Percentiles rank a stretch among this genome's conserved stretches.
These are phyloP conservation scores for peach (Prunus persica) DNA, from an alignment of 306 rosid species.

Conservation along the genomic window DNA sequence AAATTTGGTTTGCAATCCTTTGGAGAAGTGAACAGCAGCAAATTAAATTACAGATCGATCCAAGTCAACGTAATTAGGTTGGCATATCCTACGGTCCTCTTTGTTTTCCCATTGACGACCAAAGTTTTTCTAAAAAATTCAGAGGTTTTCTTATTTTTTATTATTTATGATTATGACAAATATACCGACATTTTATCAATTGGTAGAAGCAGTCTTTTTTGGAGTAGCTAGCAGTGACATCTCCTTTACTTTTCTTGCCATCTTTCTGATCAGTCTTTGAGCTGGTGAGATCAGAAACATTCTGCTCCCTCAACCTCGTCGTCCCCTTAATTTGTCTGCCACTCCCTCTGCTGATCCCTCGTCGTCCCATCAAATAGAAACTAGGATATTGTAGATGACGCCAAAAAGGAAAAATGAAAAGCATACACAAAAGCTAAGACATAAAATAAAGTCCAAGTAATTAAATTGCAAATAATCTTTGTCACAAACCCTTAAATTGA, in stretches of 20 bases:
- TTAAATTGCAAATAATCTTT: too few relatives aligned
- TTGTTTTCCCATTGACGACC: not conserved
- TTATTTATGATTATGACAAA: not conserved
- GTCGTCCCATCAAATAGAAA: too few relatives aligned
- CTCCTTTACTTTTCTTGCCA: not conserved
- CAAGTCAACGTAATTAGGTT: not conserved
- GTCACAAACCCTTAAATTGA: too few relatives aligned
- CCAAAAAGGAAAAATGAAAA: too few relatives aligned
- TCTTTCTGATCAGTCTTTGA: not conserved
- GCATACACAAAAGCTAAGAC: too few relatives aligned
- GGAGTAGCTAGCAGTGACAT: not conserved
- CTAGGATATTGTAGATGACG: too few relatives aligned
- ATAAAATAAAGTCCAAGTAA: too few relatives aligned
- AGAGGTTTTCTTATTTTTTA: not conserved
- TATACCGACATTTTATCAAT: not conserved
- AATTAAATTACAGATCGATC: not conserved
- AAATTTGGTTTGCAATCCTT: too few relatives aligned
- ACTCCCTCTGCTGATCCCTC: not conserved
- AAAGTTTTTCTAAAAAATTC: not conserved
- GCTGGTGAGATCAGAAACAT: not conserved
- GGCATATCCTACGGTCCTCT: not conserved
- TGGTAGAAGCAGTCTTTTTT: not conserved
- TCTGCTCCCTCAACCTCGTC: not conserved
- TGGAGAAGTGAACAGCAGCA: too few relatives aligned
- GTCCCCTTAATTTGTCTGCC: not conserved